These are phyloP conservation scores for Solanum bulbocastanum DNA, from an alignment of 257 asterid genomes.

Conservation along the genomic window DNA sequence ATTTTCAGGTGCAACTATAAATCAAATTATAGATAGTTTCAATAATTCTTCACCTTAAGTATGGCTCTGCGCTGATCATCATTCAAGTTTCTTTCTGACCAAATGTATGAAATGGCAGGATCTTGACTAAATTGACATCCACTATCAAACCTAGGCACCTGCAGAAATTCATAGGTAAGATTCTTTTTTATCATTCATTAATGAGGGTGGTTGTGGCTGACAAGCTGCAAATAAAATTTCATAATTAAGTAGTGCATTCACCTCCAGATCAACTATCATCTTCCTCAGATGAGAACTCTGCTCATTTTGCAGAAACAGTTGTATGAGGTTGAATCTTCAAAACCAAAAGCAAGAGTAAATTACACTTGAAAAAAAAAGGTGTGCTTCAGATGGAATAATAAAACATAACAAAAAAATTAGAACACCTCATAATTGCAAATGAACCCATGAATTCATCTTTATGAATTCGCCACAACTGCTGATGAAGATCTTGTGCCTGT, in stretches of 20 bases:
- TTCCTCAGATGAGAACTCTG: slow-evolving; percentile 62
- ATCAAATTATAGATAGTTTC: not conserved
- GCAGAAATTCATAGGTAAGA: not conserved
- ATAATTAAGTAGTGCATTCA: slow-evolving; percentile 11
- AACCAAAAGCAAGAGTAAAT: not conserved
- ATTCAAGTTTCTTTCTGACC: slow-evolving; percentile 73
- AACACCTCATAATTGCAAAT: slow-evolving; percentile 89
- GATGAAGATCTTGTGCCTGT: slow-evolving; percentile 34
- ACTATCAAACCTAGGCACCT: slow-evolving; percentile 91
- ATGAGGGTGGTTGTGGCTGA: not conserved
- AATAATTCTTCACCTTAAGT: slow-evolving; percentile 49
- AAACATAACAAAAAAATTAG: not conserved
- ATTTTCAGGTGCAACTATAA: not conserved
- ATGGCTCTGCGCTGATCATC: slow-evolving; percentile 95
- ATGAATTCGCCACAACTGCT: slow-evolving; percentile 77
- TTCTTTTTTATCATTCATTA: not conserved
- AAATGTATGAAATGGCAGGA: slow-evolving; percentile 79
- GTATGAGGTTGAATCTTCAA: slow-evolving; percentile 82
- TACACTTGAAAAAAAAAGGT: not conserved
- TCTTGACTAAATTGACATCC: slow-evolving; percentile 88
- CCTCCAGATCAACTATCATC: slow-evolving; percentile 90
- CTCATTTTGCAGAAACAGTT: slow-evolving; percentile 69
- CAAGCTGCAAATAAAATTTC: not conserved
- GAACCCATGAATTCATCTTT: slow-evolving; percentile 73
- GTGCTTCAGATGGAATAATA: not conserved